Base-by-base conservation (phyloP, 768 basidiomycete genomes). In the Rubroboletus satanas region DNA sequence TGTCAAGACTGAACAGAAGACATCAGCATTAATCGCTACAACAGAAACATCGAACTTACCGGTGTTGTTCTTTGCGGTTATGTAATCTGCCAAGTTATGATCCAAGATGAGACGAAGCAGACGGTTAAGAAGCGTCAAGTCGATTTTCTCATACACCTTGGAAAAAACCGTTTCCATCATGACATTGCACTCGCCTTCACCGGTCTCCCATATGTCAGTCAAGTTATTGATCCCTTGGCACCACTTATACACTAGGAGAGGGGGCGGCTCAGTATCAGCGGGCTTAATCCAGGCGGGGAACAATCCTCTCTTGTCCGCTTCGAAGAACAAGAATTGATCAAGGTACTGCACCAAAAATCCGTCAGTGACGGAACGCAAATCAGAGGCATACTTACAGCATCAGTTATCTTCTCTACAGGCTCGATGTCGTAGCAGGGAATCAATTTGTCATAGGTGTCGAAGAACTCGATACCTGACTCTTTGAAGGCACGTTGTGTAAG, bases 221-320 rank as follows among this genome's bases (percentile, higher is more conserved):
- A 98, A 71, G 72, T 99, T 99, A 75, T 98, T 98, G 79, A 98
- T 95, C 39, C 97, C 97, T 75, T 98, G 96, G 67, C 94, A 96
- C 96, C 96, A 98, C 80, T 98, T 98, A 78, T 98, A 98, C 32
- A 98, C 95, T 32, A 98, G 84, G 15, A 98, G 81, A 3, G 96
- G 96, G 0, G 96, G 94, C 3, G 96, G 96, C 66, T 98, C 96
- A 0, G 93, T 95, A 64, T 98, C 94, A 47, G 93, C 90, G 26
- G 97, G 97, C 75, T 98, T 99, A 71, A 99, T 97, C 96, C 97
- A 99, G 1, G 93, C 85, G 11, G 97, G 97, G 87, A 98, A 98
- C 23, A 99, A 74, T 45, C 93, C 93, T 63, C 97, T 89, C 72
- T 98, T 98, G 75, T 99, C 97, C 21, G 94, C 93, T 70, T 99